Evolutionary conservation across 805 yeast species (phyloP).

Genomic region (Saccharomycopsis lassenensis): DNA sequence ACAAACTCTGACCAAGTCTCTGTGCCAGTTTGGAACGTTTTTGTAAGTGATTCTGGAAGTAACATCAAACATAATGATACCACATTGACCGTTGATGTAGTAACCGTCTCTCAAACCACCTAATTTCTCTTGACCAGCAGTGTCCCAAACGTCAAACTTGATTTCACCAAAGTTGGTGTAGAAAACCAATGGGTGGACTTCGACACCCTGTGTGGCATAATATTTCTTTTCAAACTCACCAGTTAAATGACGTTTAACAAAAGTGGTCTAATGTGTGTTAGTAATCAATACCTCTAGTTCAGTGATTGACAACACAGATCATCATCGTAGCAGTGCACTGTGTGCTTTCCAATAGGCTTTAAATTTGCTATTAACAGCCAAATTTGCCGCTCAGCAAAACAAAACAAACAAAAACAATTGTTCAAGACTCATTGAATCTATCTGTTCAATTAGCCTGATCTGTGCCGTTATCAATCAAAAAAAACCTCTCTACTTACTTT

Average conservation of each 20-base stretch:
- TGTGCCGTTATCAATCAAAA: too few species aligned
- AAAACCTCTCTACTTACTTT: constrained; percentile 39
- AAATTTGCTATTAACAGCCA: too few species aligned
- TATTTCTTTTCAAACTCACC: constrained; percentile 99
- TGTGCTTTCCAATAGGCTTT: too few species aligned
- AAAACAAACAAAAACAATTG: too few species aligned
- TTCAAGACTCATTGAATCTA: too few species aligned
- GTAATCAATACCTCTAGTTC: background rate
- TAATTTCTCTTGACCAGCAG: constrained; percentile 99
- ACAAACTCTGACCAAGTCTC: constrained; percentile 98
- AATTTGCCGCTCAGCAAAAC: too few species aligned
- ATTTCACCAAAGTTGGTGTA: constrained; percentile 98
- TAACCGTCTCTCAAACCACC: constrained; percentile 99
- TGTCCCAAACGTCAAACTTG: constrained; percentile 99
- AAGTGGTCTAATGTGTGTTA: constrained; percentile 57
- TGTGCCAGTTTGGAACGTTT: constrained; percentile 99
- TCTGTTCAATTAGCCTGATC: too few species aligned
- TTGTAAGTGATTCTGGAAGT: constrained; percentile 99
- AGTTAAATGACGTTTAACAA: constrained; percentile 98
- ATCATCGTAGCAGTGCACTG: too few species aligned
- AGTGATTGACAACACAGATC: background rate
- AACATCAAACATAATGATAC: constrained; percentile 99
- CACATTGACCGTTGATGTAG: constrained; percentile 99
- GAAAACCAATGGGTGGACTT: constrained; percentile 97
- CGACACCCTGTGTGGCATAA: constrained; percentile 98